phyloP scores from a whole-genome alignment of 345 rosid genomes.

The Hevea brasiliensis region DNA sequence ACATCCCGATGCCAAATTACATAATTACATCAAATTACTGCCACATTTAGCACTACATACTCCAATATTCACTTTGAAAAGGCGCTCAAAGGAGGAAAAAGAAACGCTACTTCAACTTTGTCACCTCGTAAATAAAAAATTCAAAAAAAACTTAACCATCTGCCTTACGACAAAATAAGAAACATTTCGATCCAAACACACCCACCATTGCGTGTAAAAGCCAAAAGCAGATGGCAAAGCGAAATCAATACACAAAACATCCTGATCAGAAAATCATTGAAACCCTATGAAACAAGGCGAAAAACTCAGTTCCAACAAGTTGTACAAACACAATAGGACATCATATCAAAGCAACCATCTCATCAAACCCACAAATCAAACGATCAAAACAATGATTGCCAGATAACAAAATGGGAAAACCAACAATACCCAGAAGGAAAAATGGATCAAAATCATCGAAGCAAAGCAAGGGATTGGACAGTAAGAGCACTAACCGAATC shows the following conservation, averaged over 20 bases:
- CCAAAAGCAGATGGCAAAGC: neutral
- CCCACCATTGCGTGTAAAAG: neutral
- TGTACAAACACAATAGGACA: conserved; percentile 19
- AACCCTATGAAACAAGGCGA: conserved; percentile 11
- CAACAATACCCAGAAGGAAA: conserved; percentile 25
- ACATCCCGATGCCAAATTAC: neutral
- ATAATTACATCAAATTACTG: neutral
- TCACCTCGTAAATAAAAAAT: neutral
- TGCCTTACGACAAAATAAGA: conserved; percentile 18
- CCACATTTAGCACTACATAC: neutral
- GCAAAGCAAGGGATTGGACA: conserved; percentile 9
- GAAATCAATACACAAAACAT: neutral
- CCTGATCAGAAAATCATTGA: neutral
- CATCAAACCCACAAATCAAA: conserved; percentile 5
- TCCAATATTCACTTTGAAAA: neutral
- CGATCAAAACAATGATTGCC: conserved; percentile 9
- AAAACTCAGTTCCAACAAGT: conserved; percentile 21
- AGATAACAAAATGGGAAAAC: conserved; percentile 25
- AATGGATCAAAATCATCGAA: conserved; percentile 27
- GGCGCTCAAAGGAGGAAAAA: neutral
- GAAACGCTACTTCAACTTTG: conserved; percentile 1
- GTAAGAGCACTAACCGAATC: conserved; percentile 38
- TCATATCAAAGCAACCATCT: conserved; percentile 24
- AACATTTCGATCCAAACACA: conserved; percentile 15
- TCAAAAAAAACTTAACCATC: conserved; percentile 4